phyloP scores from a whole-genome alignment of 1,284 basidiomycete species.

The Rhodotorula mucilaginosa region DNA sequence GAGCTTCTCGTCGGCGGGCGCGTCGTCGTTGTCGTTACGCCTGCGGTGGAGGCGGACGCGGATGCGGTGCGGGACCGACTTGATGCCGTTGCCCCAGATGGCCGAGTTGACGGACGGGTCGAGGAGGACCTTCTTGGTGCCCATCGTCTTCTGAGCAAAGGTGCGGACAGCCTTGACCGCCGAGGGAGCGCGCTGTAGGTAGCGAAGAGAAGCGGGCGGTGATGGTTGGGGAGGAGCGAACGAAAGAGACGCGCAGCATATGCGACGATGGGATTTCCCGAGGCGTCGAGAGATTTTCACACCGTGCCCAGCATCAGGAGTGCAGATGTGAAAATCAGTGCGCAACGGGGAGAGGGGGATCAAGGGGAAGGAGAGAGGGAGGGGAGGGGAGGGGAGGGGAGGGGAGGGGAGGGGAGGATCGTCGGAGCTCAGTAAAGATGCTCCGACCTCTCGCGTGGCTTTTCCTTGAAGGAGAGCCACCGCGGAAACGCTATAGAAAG shows the following conservation, averaged over 20 bases:
- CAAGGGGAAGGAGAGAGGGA: not conserved
- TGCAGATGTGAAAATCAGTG: not conserved
- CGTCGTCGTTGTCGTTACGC: conserved; percentile 49
- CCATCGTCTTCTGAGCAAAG: conserved; percentile 91
- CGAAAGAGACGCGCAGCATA: too few species aligned
- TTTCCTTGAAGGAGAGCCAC: not conserved
- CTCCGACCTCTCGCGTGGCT: conserved; percentile 8
- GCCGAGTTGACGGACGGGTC: conserved; percentile 93
- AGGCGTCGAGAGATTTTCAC: not conserved
- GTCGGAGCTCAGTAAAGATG: conserved; percentile 9
- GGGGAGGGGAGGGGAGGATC: not conserved
- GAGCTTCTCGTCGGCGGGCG: conserved; percentile 74
- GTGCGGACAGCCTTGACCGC: conserved; percentile 86
- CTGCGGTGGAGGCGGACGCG: conserved; percentile 88
- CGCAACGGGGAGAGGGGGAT: not conserved
- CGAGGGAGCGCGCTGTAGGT: conserved; percentile 63
- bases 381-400: not conserved
- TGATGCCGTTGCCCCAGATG: conserved; percentile 83
- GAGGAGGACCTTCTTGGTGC: conserved; percentile 83
- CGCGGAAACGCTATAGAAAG: conserved; percentile 1
- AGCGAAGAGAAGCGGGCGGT: not conserved
- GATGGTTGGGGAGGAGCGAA: too few species aligned
- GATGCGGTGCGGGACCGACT: conserved; percentile 83
- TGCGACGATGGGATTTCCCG: too few species aligned
- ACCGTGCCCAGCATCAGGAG: not conserved